These are phyloP conservation scores for Plasmodium ovale DNA, from an alignment of 169 alveolate species.

Conservation along the genomic window DNA sequence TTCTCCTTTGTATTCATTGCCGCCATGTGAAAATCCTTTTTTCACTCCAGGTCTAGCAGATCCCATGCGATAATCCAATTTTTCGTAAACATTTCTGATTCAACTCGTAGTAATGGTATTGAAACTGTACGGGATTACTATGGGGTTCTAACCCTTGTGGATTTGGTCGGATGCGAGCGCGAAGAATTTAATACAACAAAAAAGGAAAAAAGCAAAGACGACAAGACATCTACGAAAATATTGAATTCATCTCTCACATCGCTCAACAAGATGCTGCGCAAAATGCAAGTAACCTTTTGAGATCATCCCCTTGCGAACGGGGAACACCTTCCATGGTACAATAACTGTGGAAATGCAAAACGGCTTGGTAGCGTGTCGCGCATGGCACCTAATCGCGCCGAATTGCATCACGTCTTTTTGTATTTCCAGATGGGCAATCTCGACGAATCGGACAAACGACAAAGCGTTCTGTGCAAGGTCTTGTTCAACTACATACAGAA, in stretches of 20 bases:
- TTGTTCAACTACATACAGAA: constrained; percentile 58
- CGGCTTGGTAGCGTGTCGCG: no score
- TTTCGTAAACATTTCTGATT: constrained; percentile 50
- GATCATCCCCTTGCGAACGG: neutral
- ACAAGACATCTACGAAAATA: constrained; percentile 33
- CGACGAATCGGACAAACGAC: constrained; percentile 72
- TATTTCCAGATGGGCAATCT: constrained; percentile 50
- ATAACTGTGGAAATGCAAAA: no score
- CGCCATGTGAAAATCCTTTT: no score
- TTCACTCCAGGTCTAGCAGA: constrained; percentile 47
- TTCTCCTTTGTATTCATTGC: no score
- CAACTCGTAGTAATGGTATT: constrained; percentile 6
- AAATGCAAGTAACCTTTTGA: constrained; percentile 35
- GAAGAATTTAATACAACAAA: constrained; percentile 39
- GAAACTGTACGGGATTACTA: constrained; percentile 44
- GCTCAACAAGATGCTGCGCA: constrained; percentile 56
- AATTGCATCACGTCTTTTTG: neutral
- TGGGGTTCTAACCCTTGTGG: constrained; percentile 63
- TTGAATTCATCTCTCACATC: constrained; percentile 67
- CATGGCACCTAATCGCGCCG: neutral
- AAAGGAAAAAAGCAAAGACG: constrained; percentile 12
- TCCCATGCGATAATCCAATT: constrained; percentile 71
- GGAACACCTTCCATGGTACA: no score
- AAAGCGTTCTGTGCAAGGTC: constrained; percentile 68
- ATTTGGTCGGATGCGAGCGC: constrained; percentile 62